These are phyloP conservation scores for Penicillium sp. DNA, from an alignment of 2,329 filamentous ascomycete species.

Conservation along the genomic window DNA sequence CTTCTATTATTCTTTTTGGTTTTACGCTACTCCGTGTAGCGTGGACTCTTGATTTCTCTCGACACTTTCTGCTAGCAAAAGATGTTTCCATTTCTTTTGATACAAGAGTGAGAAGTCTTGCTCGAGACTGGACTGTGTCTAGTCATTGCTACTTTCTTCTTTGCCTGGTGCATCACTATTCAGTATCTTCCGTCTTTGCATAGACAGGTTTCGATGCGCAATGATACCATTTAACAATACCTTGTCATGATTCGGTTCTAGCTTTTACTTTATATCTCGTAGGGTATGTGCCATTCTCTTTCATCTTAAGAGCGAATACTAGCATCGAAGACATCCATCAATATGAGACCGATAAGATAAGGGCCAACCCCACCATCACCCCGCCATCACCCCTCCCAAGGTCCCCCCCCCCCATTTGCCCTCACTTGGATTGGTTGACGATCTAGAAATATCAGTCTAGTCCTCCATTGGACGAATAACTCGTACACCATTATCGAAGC, in stretches of 20 bases:
- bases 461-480: background rate
- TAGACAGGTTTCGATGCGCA: conserved; percentile 15
- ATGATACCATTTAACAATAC: conserved; percentile 12
- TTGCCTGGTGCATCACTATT: conserved; percentile 13
- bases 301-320: background rate
- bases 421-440: background rate
- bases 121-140: background rate
- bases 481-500: background rate
- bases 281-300: background rate
- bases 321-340: background rate
- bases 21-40: background rate
- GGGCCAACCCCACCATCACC: conserved; percentile 10
- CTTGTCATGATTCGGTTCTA: background rate
- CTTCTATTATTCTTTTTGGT: background rate
- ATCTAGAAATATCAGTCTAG: background rate
- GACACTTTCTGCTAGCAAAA: background rate
- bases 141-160: background rate
- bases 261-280: background rate
- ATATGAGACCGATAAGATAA: conserved; percentile 10
- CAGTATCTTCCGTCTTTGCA: conserved; percentile 7
- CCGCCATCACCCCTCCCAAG: background rate
- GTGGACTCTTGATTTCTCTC: conserved; percentile 1
- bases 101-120: background rate
- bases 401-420: background rate
- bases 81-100: background rate